A percentile compares a stretch with the other conserved stretches of the same genome.
Evolutionary conservation across 768 basidiomycete genomes (phyloP).

Genomic region (Suillus hirtellus): DNA sequence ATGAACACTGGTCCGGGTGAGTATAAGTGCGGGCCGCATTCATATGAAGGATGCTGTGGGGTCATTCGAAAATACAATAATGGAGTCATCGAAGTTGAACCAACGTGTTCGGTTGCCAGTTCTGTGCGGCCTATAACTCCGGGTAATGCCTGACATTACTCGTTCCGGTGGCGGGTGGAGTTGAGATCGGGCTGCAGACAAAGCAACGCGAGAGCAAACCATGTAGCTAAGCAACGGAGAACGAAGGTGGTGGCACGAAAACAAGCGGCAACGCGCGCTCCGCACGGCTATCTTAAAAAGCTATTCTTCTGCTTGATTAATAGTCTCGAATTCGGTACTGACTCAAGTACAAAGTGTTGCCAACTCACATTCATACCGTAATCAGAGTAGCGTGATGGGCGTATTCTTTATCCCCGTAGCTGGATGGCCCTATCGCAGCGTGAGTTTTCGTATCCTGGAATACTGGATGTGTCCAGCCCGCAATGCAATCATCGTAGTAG

Average conservation of each 20-base stretch:
- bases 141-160: neutral
- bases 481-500: neutral
- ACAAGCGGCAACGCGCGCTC: neutral
- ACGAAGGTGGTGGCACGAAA: neutral
- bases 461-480: neutral
- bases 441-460: neutral
- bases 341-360: neutral
- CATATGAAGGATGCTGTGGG: neutral
- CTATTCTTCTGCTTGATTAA: neutral
- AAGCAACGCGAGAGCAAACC: neutral
- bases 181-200: neutral
- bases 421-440: neutral
- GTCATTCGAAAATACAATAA: neutral
- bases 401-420: too few species aligned
- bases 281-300: neutral
- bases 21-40: neutral
- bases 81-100: neutral
- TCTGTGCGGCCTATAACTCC: neutral
- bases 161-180: neutral
- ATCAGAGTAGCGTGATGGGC: neutral
- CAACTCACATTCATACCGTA: neutral
- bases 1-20: neutral
- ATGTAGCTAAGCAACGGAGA: constrained; percentile 1
- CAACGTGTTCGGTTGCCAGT: neutral
- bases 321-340: neutral